These are phyloP conservation scores for Cyamopsis tetragonoloba DNA, from an alignment of 306 rosid genomes.

Conservation along the genomic window DNA sequence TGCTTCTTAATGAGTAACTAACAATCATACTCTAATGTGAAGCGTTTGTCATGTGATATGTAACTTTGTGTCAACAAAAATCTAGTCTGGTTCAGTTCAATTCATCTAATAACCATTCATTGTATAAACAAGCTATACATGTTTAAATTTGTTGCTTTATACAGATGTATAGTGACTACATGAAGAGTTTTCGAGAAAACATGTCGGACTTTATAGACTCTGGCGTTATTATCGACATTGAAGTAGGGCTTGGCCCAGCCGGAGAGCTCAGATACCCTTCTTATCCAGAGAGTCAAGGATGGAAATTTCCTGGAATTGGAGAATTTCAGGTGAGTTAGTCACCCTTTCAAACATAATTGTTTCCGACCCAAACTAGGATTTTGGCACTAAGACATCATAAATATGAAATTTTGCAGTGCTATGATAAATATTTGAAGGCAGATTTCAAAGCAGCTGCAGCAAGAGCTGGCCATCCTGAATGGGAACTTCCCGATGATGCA, in stretches of 20 bases:
- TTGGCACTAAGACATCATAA: neutral
- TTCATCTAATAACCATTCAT: neutral
- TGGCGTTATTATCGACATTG: slow-evolving; percentile 64
- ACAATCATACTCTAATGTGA: neutral
- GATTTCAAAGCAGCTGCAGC: slow-evolving; percentile 66
- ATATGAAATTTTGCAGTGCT: slow-evolving; percentile 55
- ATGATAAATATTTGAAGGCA: slow-evolving; percentile 68
- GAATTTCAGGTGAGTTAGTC: slow-evolving; percentile 72
- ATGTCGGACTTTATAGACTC: slow-evolving; percentile 55
- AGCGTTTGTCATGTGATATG: too few relatives aligned
- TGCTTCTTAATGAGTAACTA: neutral
- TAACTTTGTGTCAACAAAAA: too few relatives aligned
- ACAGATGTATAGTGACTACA: slow-evolving; percentile 71
- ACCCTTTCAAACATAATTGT: neutral
- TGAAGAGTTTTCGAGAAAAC: slow-evolving; percentile 80
- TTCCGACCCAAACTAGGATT: neutral
- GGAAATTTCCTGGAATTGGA: slow-evolving; percentile 87
- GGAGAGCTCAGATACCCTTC: slow-evolving; percentile 93
- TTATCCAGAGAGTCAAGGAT: slow-evolving; percentile 77
- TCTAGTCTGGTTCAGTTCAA: neutral
- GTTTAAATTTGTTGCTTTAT: neutral
- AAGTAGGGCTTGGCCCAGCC: slow-evolving; percentile 83
- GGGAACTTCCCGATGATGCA: slow-evolving; percentile 81
- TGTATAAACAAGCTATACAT: neutral
- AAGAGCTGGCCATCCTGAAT: slow-evolving; percentile 62